These are phyloP conservation scores for Strigomonas galati DNA, from an alignment of 208 protist genomes.

Conservation along the genomic window DNA sequence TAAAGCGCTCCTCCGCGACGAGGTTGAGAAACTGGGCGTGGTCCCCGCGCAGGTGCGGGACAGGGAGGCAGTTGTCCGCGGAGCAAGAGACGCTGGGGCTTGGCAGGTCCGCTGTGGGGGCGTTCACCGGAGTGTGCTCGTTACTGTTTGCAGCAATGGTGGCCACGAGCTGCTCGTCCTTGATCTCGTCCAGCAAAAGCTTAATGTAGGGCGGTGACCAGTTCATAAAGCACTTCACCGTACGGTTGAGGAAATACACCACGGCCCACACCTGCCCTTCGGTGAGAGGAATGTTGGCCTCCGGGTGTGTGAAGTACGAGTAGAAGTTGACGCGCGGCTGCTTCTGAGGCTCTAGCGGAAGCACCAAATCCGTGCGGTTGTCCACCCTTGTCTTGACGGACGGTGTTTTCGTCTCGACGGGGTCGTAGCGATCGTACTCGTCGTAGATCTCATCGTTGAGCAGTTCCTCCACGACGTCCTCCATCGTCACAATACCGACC, in stretches of 20 bases:
- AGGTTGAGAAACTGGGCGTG: conserved; percentile 36
- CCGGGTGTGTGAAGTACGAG: conserved; percentile 78
- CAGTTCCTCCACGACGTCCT: conserved; percentile 87
- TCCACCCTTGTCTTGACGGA: conserved; percentile 13
- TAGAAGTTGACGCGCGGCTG: conserved; percentile 83
- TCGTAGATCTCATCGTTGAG: conserved; percentile 87
- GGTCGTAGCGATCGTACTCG: conserved; percentile 82
- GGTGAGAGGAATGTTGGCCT: conserved; percentile 41
- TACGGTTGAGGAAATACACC: conserved; percentile 76
- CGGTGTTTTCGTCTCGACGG: neutral
- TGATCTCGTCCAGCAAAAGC: conserved; percentile 72
- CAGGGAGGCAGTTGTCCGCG: neutral
- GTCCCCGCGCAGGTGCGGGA: conserved; percentile 6
- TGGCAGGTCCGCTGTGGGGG: neutral
- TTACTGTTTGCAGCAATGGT: neutral
- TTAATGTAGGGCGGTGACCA: conserved; percentile 79
- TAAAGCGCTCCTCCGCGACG: conserved; percentile 40
- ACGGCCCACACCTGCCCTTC: conserved; percentile 85
- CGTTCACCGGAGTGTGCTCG: neutral
- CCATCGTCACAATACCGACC: conserved; percentile 81
- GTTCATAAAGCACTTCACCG: conserved; percentile 48
- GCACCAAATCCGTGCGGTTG: conserved; percentile 16
- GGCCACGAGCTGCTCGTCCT: conserved; percentile 64
- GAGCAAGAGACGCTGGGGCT: neutral
- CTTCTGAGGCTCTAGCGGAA: conserved; percentile 50